A percentile compares a stretch with the other conserved stretches of the same genome.
phyloP scores from a whole-genome alignment of 768 basidiomycete genomes.

The Boletus tylopilopsis region DNA sequence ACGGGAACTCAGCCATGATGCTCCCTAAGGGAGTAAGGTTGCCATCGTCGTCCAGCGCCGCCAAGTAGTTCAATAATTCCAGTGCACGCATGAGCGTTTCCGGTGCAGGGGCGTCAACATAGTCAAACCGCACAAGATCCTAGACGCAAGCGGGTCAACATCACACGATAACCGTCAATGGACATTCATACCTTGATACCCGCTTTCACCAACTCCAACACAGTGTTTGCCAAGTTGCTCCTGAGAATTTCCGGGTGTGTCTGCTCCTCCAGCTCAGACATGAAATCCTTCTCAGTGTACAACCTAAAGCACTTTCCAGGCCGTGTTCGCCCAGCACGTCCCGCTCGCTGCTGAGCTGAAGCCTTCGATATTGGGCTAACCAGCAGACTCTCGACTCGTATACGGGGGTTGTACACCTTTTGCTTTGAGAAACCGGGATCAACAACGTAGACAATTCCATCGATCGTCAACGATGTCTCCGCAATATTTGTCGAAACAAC shows the following conservation, averaged over 20 bases:
- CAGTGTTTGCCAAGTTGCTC: slow-evolving; percentile 90
- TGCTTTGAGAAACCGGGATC: slow-evolving; percentile 98
- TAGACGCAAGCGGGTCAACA: background rate
- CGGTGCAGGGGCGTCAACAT: slow-evolving; percentile 90
- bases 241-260: slow-evolving; percentile 95
- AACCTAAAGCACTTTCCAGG: slow-evolving; percentile 97
- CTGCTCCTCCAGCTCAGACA: slow-evolving; percentile 93
- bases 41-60: slow-evolving; percentile 92
- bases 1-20: slow-evolving; percentile 97
- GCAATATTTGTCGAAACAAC: slow-evolving; percentile 97
- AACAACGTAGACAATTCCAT: slow-evolving; percentile 99
- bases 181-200: slow-evolving; percentile 66
- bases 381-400: slow-evolving; percentile 89
- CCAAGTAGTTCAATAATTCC: slow-evolving; percentile 88
- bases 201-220: slow-evolving; percentile 90
- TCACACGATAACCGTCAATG: background rate
- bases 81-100: slow-evolving; percentile 97
- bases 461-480: slow-evolving; percentile 95
- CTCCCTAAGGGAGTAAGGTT: slow-evolving; percentile 80
- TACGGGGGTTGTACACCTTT: slow-evolving; percentile 97
- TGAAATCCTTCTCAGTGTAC: slow-evolving; percentile 97
- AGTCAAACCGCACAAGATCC: slow-evolving; percentile 87
- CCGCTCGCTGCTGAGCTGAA: slow-evolving; percentile 92
- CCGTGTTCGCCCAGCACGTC: slow-evolving; percentile 92
- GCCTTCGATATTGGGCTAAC: slow-evolving; percentile 97